phyloP scores from a whole-genome alignment of 2,329 filamentous ascomycete genomes.

The Penicillium sp. region DNA sequence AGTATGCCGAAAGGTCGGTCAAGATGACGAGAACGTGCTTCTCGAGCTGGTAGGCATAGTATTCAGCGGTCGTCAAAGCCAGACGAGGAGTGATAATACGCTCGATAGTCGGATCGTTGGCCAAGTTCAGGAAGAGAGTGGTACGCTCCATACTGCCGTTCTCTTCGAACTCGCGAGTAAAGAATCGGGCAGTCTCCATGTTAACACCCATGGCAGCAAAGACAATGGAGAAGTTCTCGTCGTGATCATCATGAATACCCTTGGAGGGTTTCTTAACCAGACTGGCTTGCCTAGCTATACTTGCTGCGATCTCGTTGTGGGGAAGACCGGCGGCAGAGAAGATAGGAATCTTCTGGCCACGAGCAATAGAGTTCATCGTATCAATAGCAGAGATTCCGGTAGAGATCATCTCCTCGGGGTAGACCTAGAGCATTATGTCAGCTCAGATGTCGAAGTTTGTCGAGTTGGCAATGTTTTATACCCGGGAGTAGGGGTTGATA shows the following conservation, averaged over 20 bases:
- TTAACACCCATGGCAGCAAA: constrained; percentile 99
- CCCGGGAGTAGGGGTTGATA: constrained; percentile 96
- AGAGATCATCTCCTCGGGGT: constrained; percentile 99
- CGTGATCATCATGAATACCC: constrained; percentile 91
- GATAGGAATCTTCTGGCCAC: constrained; percentile 99
- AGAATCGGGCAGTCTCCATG: constrained; percentile 97
- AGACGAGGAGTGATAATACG: constrained; percentile 99
- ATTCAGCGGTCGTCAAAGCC: constrained; percentile 95
- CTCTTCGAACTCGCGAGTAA: constrained; percentile 97
- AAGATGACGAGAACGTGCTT: constrained; percentile 99
- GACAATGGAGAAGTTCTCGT: constrained; percentile 99
- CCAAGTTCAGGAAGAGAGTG: constrained; percentile 97
- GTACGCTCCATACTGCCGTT: constrained; percentile 97
- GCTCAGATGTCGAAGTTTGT: constrained; percentile 2
- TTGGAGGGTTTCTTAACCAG: constrained; percentile 91
- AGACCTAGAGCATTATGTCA: constrained; percentile 60
- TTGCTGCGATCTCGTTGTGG: constrained; percentile 98
- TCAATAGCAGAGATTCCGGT: constrained; percentile 99
- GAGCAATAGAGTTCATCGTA: constrained; percentile 96
- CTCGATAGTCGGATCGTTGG: constrained; percentile 98
- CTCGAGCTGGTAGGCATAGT: constrained; percentile 99
- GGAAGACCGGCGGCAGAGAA: constrained; percentile 98
- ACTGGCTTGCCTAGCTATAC: constrained; percentile 96
- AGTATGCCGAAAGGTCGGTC: constrained; percentile 96
- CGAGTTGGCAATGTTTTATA: constrained; percentile 40